Conservation (phyloP, 2,329 filamentous ascomycete species). For the Chaetomium globosum region DNA sequence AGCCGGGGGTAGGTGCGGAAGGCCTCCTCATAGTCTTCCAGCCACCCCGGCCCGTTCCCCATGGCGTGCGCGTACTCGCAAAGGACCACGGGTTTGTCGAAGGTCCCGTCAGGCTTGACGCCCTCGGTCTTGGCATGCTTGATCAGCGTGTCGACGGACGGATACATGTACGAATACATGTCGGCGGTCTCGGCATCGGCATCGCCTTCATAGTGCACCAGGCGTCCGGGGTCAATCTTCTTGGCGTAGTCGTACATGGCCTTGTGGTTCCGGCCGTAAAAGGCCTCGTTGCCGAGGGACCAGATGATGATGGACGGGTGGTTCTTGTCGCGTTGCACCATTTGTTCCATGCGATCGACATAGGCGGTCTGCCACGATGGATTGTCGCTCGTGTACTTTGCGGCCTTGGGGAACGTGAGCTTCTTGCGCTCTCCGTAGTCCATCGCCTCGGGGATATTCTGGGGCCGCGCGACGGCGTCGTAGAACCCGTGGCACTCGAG, state of each 20-base stretch:
- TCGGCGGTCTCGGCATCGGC: slow-evolving; percentile 61
- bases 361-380: slow-evolving; percentile 65
- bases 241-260: slow-evolving; percentile 69
- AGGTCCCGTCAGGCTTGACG: slow-evolving; percentile 48
- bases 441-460: slow-evolving; percentile 57
- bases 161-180: slow-evolving; percentile 71
- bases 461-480: slow-evolving; percentile 52
- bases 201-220: slow-evolving; percentile 70
- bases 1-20: slow-evolving; percentile 64
- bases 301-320: slow-evolving; percentile 72
- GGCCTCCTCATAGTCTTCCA: slow-evolving; percentile 67
- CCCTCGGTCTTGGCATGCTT: slow-evolving; percentile 50
- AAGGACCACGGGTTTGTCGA: slow-evolving; percentile 61
- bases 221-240: slow-evolving; percentile 57
- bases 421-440: slow-evolving; percentile 64
- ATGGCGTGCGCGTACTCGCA: slow-evolving; percentile 66
- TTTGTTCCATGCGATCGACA: slow-evolving; percentile 65
- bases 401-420: slow-evolving; percentile 56
- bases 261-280: slow-evolving; percentile 68
- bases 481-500: slow-evolving; percentile 59
- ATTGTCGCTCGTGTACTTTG: slow-evolving; percentile 64
- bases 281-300: slow-evolving; percentile 74
- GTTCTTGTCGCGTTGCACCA: slow-evolving; percentile 71
- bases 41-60: slow-evolving; percentile 72
- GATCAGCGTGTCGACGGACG: slow-evolving; percentile 55